Evolutionary conservation across 306 rosid genomes (phyloP).

Genomic region (Amphicarpaea edgeworthii): DNA sequence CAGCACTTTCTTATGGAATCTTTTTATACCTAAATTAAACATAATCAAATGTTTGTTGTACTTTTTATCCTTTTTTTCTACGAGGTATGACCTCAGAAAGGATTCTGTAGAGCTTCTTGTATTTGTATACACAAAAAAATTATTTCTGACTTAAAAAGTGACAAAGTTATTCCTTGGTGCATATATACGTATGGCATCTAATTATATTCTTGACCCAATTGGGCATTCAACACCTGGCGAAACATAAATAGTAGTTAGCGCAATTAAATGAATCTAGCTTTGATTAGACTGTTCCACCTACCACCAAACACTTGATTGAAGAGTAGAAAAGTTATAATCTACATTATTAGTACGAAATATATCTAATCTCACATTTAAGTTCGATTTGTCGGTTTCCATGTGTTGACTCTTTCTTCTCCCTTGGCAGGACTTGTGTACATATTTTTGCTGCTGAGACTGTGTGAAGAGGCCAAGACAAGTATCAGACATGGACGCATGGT

Average conservation of each 20-base stretch:
- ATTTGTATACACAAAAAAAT: not conserved
- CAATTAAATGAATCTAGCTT: slow-evolving; percentile 35
- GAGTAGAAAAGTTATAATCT: slow-evolving; percentile 31
- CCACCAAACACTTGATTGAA: slow-evolving; percentile 45
- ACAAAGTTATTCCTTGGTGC: slow-evolving; percentile 12
- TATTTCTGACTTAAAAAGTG: slow-evolving; percentile 39
- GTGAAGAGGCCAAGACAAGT: slow-evolving; percentile 49
- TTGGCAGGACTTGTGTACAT: slow-evolving; percentile 54
- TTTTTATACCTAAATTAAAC: slow-evolving; percentile 40
- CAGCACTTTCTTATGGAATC: slow-evolving; percentile 49
- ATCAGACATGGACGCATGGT: slow-evolving; percentile 36
- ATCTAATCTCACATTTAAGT: slow-evolving; percentile 22
- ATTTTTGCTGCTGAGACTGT: slow-evolving; percentile 50
- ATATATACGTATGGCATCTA: slow-evolving; percentile 22
- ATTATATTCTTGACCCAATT: slow-evolving; percentile 29
- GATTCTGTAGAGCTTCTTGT: slow-evolving; percentile 20
- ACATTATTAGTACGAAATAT: slow-evolving; percentile 22
- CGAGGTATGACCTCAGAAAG: slow-evolving; percentile 45
- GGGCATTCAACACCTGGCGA: slow-evolving; percentile 50
- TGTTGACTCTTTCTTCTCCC: slow-evolving; percentile 37
- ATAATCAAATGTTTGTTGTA: slow-evolving; percentile 38
- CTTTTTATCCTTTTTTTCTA: slow-evolving; percentile 19
- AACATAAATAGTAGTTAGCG: slow-evolving; percentile 23
- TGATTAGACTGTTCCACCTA: slow-evolving; percentile 49
- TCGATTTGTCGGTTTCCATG: slow-evolving; percentile 43